Percentiles rank a stretch among this genome's conserved stretches.
Evolutionary conservation across 257 asterid species (phyloP).

Genomic region (Agastache rugosa): DNA sequence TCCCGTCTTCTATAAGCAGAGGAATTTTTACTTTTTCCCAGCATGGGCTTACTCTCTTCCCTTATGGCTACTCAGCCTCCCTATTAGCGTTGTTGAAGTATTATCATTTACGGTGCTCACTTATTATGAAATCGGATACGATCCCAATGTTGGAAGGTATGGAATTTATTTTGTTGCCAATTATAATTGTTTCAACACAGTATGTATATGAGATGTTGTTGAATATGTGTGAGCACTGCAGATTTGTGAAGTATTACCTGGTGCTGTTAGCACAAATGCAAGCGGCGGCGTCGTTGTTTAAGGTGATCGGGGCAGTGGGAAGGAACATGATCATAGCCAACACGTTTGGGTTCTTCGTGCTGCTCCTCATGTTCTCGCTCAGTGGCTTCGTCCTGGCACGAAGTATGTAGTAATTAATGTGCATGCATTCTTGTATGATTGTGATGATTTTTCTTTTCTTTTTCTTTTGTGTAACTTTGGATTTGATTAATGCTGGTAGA

Average conservation of each 20-base stretch:
- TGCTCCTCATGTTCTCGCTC: slow-evolving; percentile 49
- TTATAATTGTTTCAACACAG: no score
- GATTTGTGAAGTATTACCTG: slow-evolving; percentile 53
- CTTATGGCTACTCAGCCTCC: slow-evolving; percentile 44
- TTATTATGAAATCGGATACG: slow-evolving; percentile 62
- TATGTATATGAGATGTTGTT: no score
- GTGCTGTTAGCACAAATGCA: slow-evolving; percentile 48
- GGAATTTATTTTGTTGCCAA: no score
- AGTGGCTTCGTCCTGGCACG: slow-evolving; percentile 60
- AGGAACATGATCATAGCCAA: slow-evolving; percentile 63
- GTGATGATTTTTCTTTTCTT: not conserved
- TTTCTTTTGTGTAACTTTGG: not conserved
- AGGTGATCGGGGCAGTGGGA: slow-evolving; percentile 60
- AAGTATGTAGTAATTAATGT: slow-evolving; percentile 36
- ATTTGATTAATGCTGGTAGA: slow-evolving; percentile 32
- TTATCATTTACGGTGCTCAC: slow-evolving; percentile 43
- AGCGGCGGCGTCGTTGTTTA: slow-evolving; percentile 55
- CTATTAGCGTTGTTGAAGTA: slow-evolving; percentile 45
- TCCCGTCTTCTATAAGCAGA: slow-evolving; percentile 60
- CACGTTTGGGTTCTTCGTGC: slow-evolving; percentile 51
- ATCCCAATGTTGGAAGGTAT: slow-evolving; percentile 52
- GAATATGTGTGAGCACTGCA: slow-evolving; percentile 10
- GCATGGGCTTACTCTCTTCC: slow-evolving; percentile 59
- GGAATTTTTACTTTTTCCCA: slow-evolving; percentile 54
- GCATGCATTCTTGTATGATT: not conserved